A percentile compares a stretch with the other conserved stretches of the same genome.
phyloP scores from a whole-genome alignment of 202 grass and related monocot species.

The Eragrostis tef region DNA sequence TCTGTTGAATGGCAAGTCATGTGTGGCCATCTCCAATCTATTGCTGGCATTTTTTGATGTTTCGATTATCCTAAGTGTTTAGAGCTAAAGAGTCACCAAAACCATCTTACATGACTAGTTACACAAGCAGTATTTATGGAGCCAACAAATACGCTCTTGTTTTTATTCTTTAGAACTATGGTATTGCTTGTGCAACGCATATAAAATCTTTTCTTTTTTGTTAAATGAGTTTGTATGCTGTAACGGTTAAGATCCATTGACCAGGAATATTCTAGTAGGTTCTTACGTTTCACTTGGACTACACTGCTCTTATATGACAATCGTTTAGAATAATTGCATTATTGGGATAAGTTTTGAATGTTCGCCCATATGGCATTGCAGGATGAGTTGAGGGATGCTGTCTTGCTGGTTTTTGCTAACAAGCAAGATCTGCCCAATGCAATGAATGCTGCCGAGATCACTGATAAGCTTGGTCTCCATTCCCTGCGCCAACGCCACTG shows the following conservation, averaged over 20 bases:
- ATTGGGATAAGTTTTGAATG: constrained; percentile 21
- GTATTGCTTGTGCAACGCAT: not conserved
- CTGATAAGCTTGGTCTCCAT: constrained; percentile 54
- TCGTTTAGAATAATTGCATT: constrained; percentile 17
- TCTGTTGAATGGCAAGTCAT: not conserved
- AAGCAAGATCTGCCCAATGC: constrained; percentile 69
- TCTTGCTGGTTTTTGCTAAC: constrained; percentile 63
- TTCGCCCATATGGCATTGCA: constrained; percentile 40
- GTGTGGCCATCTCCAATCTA: not conserved
- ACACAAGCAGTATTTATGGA: not conserved
- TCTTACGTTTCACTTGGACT: not conserved
- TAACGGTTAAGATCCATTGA: not conserved
- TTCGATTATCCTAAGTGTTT: not conserved
- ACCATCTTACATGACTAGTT: not conserved
- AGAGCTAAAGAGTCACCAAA: too few relatives aligned
- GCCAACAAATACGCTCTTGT: not conserved
- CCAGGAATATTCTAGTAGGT: not conserved
- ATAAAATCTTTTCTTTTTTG: not conserved
- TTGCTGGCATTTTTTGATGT: not conserved
- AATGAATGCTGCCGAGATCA: constrained; percentile 45
- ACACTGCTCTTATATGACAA: not conserved
- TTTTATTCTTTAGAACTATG: not conserved
- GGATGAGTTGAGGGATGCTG: constrained; percentile 68
- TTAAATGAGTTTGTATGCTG: not conserved
- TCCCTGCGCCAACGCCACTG: constrained; percentile 63